Conservation (phyloP, 2,329 filamentous ascomycete species). For the Penicillium sp. region DNA sequence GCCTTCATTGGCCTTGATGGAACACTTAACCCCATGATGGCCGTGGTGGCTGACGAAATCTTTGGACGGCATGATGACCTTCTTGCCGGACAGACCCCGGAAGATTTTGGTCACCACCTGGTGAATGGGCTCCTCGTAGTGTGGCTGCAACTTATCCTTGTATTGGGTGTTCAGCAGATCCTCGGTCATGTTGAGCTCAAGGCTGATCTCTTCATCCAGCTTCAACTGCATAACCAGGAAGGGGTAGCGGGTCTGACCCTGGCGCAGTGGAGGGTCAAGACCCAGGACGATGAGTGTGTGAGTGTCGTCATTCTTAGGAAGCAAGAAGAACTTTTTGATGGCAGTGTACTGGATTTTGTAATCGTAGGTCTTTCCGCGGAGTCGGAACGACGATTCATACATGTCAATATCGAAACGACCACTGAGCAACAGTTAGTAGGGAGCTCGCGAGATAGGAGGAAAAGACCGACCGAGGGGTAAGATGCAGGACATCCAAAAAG, state of each 20-base stretch:
- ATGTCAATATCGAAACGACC: conserved; percentile 99
- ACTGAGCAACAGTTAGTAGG: conserved; percentile 53
- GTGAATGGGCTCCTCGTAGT: conserved; percentile 92
- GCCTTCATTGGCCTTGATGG: conserved; percentile 99
- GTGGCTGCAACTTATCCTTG: conserved; percentile 81
- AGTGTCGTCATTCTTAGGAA: conserved; percentile 97
- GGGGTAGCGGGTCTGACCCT: conserved; percentile 96
- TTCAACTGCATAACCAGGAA: conserved; percentile 99
- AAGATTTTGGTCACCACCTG: conserved; percentile 95
- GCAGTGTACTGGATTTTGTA: conserved; percentile 99
- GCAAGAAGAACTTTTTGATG: conserved; percentile 98
- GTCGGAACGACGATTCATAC: conserved; percentile 95
- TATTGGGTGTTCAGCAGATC: conserved; percentile 83
- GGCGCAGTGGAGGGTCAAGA: conserved; percentile 88
- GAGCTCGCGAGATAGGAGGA: conserved; percentile 3
- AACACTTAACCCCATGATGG: conserved; percentile 96
- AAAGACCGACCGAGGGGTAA: conserved; percentile 75
- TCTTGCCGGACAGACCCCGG: conserved; percentile 90
- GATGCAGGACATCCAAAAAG: conserved; percentile 93
- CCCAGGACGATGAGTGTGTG: conserved; percentile 95
- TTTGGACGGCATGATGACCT: conserved; percentile 88
- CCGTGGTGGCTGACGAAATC: conserved; percentile 93
- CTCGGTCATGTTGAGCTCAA: conserved; percentile 94
- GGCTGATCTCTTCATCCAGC: conserved; percentile 92
- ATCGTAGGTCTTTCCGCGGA: conserved; percentile 98